A percentile compares a stretch with the other conserved stretches of the same genome.
Conservation (phyloP, 139 green algal species). For the Chlamydomonas sphaeroides region DNA sequence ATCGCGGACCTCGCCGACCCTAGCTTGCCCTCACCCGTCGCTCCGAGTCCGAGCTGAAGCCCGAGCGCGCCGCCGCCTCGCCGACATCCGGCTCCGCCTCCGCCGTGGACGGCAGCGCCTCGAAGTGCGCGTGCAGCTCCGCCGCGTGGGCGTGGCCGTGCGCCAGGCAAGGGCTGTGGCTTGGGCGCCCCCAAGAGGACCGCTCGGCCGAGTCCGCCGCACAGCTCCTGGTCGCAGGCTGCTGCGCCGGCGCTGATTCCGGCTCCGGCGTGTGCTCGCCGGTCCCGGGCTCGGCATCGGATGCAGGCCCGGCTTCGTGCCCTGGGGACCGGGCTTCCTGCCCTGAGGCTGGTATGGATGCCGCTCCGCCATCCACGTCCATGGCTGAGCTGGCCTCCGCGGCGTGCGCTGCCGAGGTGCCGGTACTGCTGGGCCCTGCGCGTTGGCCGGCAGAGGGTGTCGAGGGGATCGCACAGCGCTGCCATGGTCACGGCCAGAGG, state of each 20-base stretch:
- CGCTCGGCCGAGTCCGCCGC: no score
- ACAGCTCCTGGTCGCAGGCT: neutral
- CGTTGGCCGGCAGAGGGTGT: no score
- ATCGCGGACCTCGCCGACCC: neutral
- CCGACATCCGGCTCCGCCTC: slow-evolving; percentile 2
- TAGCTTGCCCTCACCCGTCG: neutral
- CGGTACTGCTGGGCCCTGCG: neutral
- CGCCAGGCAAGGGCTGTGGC: no score
- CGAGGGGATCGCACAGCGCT: no score
- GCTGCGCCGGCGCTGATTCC: neutral
- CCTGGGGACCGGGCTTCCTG: no score
- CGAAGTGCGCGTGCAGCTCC: slow-evolving; percentile 28
- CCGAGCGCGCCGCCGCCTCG: neutral
- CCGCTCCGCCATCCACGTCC: neutral
- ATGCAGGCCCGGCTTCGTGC: no score
- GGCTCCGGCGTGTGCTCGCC: no score
- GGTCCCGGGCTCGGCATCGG: no score
- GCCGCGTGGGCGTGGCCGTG: no score
- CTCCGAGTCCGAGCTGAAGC: slow-evolving; percentile 38
- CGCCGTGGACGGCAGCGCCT: neutral
- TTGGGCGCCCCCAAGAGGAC: no score
- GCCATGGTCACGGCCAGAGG: no score
- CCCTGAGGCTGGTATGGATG: neutral
- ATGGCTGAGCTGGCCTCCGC: neutral
- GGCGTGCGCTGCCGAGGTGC: no score